phyloP scores from a whole-genome alignment of 495 filamentous ascomycete species.

The Extremus antarcticus region DNA sequence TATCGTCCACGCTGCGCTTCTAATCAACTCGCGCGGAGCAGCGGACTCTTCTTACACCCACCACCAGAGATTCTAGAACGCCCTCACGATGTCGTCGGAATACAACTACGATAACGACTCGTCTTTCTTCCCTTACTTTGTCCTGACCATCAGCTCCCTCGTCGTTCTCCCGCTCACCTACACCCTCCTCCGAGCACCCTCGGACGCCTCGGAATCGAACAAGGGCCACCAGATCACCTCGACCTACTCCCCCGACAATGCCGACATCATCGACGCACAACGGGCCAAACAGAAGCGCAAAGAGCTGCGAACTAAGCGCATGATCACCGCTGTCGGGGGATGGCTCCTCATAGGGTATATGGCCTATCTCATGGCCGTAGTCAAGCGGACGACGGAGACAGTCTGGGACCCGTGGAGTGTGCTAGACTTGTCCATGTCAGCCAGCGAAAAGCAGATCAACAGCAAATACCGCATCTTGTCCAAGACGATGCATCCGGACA shows the following conservation, averaged over 20 bases:
- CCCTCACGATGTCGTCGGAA: slow-evolving; percentile 72
- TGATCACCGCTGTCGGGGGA: slow-evolving; percentile 60
- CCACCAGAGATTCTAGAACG: not conserved
- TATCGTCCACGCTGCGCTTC: too few species aligned
- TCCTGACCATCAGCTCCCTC: slow-evolving; percentile 78
- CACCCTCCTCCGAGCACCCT: slow-evolving; percentile 49
- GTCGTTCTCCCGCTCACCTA: slow-evolving; percentile 88
- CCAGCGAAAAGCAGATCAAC: slow-evolving; percentile 82
- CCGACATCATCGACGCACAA: slow-evolving; percentile 71
- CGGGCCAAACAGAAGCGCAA: slow-evolving; percentile 81
- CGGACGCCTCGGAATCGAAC: slow-evolving; percentile 40
- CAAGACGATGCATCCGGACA: slow-evolving; percentile 84
- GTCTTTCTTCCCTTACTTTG: slow-evolving; percentile 98
- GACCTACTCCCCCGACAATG: slow-evolving; percentile 72
- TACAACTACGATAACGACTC: slow-evolving; percentile 95
- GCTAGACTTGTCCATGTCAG: slow-evolving; percentile 72
- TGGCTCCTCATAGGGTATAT: slow-evolving; percentile 84
- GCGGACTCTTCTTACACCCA: not conserved
- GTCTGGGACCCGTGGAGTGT: slow-evolving; percentile 97
- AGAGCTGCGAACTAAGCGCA: slow-evolving; percentile 81
- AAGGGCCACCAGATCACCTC: slow-evolving; percentile 59
- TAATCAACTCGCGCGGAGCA: not conserved
- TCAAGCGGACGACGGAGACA: slow-evolving; percentile 58
- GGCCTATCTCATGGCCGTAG: slow-evolving; percentile 79
- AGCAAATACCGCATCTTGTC: slow-evolving; percentile 76